phyloP scores from a whole-genome alignment of 129 eudicot species.

The Flaveria robusta region DNA sequence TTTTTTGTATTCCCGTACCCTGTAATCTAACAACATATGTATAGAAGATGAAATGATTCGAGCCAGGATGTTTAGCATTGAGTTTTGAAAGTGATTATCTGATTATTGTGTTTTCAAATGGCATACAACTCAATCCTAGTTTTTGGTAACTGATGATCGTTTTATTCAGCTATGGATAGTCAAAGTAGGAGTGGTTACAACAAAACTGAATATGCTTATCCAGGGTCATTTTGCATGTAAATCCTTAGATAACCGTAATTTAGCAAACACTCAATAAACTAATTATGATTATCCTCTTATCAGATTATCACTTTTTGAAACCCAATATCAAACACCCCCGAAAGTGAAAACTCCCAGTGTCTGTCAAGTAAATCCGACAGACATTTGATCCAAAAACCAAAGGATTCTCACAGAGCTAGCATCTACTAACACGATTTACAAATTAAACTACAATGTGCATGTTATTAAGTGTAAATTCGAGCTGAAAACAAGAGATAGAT shows the following conservation, averaged over 20 bases:
- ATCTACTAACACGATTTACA: slow-evolving; percentile 1
- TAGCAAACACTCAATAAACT: not conserved
- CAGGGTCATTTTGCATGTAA: not conserved
- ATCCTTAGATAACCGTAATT: not conserved
- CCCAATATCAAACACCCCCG: not conserved
- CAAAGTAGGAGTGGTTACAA: not conserved
- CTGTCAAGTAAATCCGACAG: not conserved
- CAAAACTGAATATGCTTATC: not conserved
- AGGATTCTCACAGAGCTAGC: slow-evolving; percentile 6
- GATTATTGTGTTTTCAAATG: slow-evolving; percentile 5
- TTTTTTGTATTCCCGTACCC: too few relatives aligned
- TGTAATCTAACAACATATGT: not conserved
- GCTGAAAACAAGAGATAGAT: slow-evolving; percentile 10
- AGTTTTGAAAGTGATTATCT: not conserved
- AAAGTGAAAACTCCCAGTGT: not conserved
- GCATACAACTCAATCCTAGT: not conserved
- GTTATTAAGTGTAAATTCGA: not conserved
- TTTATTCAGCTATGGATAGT: not conserved
- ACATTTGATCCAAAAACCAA: slow-evolving; percentile 9
- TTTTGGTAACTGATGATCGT: not conserved
- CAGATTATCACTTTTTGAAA: not conserved
- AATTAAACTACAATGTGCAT: slow-evolving; percentile 11
- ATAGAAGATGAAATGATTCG: not conserved
- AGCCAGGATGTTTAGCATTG: not conserved
- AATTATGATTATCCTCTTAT: not conserved